A percentile compares a stretch with the other conserved stretches of the same genome.
Conservation (phyloP, 495 filamentous ascomycete genomes). For the Penicillium cataractarum region DNA sequence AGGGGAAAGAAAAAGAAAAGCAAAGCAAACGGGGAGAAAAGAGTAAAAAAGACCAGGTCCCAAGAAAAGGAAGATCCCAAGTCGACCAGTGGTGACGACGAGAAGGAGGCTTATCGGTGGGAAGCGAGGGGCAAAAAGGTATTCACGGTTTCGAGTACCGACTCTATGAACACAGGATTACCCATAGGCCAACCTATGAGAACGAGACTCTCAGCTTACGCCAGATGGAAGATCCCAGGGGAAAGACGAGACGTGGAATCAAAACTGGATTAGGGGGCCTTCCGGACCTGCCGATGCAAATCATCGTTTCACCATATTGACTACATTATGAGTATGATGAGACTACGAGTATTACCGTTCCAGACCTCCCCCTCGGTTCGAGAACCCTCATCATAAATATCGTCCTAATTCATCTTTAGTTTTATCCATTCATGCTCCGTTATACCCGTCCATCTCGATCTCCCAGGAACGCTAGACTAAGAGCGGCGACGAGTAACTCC, state of each 20-base stretch:
- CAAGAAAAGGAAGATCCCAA: not conserved
- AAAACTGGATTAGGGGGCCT: slow-evolving; percentile 14
- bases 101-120: slow-evolving; percentile 35
- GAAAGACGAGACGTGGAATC: not conserved
- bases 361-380: slow-evolving; percentile 5
- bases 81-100: slow-evolving; percentile 31
- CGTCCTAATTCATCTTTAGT: not conserved
- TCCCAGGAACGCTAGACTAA: slow-evolving; percentile 8
- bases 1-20: slow-evolving; percentile 5
- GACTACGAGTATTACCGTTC: slow-evolving; percentile 20
- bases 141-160: not conserved
- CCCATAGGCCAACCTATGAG: not conserved
- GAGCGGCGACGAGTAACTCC: not conserved
- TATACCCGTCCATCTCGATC: not conserved
- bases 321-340: not conserved
- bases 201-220: slow-evolving; percentile 15
- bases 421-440: not conserved
- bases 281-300: slow-evolving; percentile 37
- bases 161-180: too few relatives aligned
- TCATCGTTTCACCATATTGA: slow-evolving; percentile 37
- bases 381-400: not conserved
- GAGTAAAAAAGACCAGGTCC: not conserved
- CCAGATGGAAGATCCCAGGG: slow-evolving; percentile 23
- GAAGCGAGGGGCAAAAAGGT: slow-evolving; percentile 29
- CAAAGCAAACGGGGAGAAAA: not conserved